Conservation (phyloP, 805 yeast species). For the Priceomyces fermenticarens region DNA sequence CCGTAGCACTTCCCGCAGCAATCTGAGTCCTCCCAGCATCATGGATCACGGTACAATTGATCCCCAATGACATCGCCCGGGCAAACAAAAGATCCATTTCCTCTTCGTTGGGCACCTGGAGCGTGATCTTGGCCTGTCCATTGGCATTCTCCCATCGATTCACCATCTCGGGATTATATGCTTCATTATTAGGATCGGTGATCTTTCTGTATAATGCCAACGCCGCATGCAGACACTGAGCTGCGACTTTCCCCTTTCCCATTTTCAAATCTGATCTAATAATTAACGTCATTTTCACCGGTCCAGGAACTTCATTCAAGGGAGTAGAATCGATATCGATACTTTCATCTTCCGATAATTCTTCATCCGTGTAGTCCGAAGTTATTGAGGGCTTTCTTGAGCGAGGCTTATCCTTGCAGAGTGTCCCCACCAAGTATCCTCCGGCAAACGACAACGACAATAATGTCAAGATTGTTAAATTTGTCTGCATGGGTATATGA, state of each 20-base stretch:
- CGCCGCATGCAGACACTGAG: constrained; percentile 98
- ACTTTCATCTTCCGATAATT: constrained; percentile 48
- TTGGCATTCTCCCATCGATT: constrained; percentile 68
- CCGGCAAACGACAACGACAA: not conserved
- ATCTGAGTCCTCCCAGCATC: constrained; percentile 98
- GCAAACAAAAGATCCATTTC: constrained; percentile 76
- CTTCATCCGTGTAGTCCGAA: constrained; percentile 7
- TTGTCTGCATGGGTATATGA: too few relatives aligned
- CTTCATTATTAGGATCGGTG: constrained; percentile 47
- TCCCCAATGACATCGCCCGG: constrained; percentile 72
- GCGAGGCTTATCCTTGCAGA: not conserved
- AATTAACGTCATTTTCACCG: constrained; percentile 80
- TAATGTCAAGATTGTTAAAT: too few relatives aligned
- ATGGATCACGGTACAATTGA: constrained; percentile 77
- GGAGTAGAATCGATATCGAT: constrained; percentile 57
- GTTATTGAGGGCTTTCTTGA: not conserved
- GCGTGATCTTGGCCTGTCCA: constrained; percentile 93
- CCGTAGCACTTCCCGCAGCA: constrained; percentile 95
- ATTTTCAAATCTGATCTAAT: constrained; percentile 86
- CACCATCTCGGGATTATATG: constrained; percentile 61
- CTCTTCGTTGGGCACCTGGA: constrained; percentile 68
- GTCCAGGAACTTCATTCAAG: constrained; percentile 70
- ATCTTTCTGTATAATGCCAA: constrained; percentile 78
- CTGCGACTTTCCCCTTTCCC: constrained; percentile 95
- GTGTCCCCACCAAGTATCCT: not conserved